Conservation (phyloP, 192 early-diverging fungal genomes). For the Backusella sp. region DNA sequence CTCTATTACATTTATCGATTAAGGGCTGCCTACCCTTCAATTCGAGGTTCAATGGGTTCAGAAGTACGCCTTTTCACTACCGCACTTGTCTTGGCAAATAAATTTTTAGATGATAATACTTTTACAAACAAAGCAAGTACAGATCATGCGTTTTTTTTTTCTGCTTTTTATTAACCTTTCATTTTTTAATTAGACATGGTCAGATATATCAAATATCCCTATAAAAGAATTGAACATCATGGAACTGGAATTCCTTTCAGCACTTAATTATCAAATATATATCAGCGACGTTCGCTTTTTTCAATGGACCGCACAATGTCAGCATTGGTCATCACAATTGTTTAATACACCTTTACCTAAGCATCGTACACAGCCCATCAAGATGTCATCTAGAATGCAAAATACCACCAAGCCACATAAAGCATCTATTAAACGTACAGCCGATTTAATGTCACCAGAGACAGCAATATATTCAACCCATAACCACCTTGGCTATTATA, state of each 20-base stretch:
- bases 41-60: conserved; percentile 66
- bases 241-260: conserved; percentile 83
- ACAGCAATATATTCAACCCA: neutral
- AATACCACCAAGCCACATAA: neutral
- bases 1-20: conserved; percentile 66
- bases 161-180: conserved; percentile 13
- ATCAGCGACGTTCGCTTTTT: conserved; percentile 70
- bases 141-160: neutral
- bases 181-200: conserved; percentile 54
- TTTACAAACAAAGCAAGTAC: conserved; percentile 68
- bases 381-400: neutral
- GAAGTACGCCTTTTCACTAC: conserved; percentile 84
- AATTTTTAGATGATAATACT: conserved; percentile 86
- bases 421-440: neutral
- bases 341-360: neutral
- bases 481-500: neutral
- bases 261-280: conserved; percentile 73
- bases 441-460: neutral
- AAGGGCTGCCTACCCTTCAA: conserved; percentile 48
- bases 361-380: neutral
- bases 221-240: conserved; percentile 79
- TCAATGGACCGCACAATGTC: conserved; percentile 53
- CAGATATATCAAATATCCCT: conserved; percentile 77
- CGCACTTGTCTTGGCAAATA: conserved; percentile 82
- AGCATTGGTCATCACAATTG: conserved; percentile 22